Base-by-base conservation (phyloP, 257 asterid species). In the Fraxinus quadrangulata region DNA sequence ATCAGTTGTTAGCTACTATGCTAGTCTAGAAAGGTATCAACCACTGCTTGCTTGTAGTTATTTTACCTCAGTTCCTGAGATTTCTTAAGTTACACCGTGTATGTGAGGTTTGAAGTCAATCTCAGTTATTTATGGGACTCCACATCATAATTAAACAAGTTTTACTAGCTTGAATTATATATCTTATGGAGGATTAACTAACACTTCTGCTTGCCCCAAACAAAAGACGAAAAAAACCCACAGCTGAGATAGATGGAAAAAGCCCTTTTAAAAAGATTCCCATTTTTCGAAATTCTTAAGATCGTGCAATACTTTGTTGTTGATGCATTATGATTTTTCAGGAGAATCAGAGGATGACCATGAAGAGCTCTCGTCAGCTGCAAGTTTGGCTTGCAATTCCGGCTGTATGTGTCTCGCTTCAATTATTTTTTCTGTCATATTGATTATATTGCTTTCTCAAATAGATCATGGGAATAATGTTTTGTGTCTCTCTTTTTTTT, bases 301-400 rank as follows among this genome's bases (percentile, higher is more conserved):
- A 24, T 51, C 10, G 51, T 66, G 70, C 49, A 54, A 26, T 36
- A 37, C 65, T 63, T 31, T 31, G 33, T 33, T 70, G 40, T 70
- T 76, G 28, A 84, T 37, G 59, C 33, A 37, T 42, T 71, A 7
- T 78, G 69, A 21, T 8, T 83, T 80, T 78, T 81, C 87, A 95
- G 99, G 98, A 85, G 98, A 95, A 84, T 87, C 92, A 63, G 98
- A 93, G 66, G 99, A 94, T 70, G 98, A 92, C 68, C 93, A 86
- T 4, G 99, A 95, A 74, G 99, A 95, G 83, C 93, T 93, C 81
- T 45, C 87, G 77, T 77, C 87, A 67, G 96, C 97, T 70, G 98
- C 98, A 66, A 91, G 86, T 68, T 83, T 83, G 75, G 93, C 97
- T 72, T 86, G 85, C 85, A 89, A 78, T 78, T 89, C 91, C 78